Evolutionary conservation across 2,329 filamentous ascomycete genomes (phyloP).

Genomic region (Ophiostoma ips): DNA sequence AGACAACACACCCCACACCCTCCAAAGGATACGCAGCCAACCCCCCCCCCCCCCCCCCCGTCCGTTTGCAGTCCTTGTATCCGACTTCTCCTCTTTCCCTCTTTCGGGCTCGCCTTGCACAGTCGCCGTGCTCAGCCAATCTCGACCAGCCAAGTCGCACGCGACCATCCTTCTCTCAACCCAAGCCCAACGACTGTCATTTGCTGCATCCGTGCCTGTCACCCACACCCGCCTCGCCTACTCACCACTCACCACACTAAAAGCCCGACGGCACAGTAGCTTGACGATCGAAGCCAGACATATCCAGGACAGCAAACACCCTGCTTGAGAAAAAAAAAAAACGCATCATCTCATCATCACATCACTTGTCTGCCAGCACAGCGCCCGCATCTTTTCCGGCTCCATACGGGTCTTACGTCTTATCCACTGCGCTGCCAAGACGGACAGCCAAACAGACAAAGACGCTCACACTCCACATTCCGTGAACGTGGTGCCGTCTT

Average conservation of each 20-base stretch:
- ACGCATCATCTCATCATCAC: not conserved
- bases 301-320: not conserved
- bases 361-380: not conserved
- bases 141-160: constrained; percentile 14
- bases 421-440: not conserved
- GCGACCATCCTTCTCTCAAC: constrained; percentile 9
- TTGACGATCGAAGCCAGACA: not conserved
- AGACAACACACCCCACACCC: too few species aligned
- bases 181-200: not conserved
- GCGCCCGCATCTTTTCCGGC: not conserved
- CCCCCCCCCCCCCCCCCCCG: too few species aligned
- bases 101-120: not conserved
- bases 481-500: not conserved
- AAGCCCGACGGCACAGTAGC: not conserved
- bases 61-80: too few species aligned
- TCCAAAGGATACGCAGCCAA: too few species aligned
- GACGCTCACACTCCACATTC: not conserved
- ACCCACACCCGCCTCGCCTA: constrained; percentile 1
- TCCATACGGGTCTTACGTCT: not conserved
- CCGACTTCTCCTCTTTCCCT: not conserved
- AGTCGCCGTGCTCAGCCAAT: constrained; percentile 11
- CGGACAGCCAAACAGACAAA: not conserved
- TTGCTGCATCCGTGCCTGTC: not conserved
- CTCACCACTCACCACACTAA: not conserved
- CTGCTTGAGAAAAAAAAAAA: not conserved